These are phyloP conservation scores for Penicillium sp. DNA, from an alignment of 2,329 filamentous ascomycete species.

Conservation along the genomic window DNA sequence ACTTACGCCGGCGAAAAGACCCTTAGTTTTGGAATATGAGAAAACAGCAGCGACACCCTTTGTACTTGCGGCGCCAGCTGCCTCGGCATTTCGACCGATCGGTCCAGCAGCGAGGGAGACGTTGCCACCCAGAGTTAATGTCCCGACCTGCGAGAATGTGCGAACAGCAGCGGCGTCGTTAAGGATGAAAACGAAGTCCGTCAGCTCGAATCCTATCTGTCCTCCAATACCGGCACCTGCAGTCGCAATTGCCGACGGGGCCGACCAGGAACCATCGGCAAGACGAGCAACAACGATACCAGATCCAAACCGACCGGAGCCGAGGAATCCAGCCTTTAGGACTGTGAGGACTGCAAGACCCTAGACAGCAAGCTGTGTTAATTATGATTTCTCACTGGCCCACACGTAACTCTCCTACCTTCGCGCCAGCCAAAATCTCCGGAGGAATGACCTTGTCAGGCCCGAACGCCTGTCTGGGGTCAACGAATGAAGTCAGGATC, in stretches of 20 bases:
- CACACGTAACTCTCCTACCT: slow-evolving; percentile 53
- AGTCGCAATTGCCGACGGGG: slow-evolving; percentile 49
- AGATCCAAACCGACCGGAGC: slow-evolving; percentile 50
- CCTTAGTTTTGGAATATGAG: slow-evolving; percentile 97
- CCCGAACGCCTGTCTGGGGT: slow-evolving; percentile 87
- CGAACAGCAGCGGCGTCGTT: slow-evolving; percentile 87
- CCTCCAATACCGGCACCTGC: slow-evolving; percentile 50
- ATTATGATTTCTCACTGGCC: slow-evolving; percentile 1
- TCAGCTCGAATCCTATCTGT: slow-evolving; percentile 51
- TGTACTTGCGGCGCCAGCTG: slow-evolving; percentile 86
- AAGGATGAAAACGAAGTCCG: slow-evolving; percentile 89
- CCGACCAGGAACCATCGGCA: slow-evolving; percentile 49
- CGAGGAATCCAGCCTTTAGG: slow-evolving; percentile 50
- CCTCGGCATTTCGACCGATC: slow-evolving; percentile 90
- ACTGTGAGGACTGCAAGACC: slow-evolving; percentile 50
- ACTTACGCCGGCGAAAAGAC: slow-evolving; percentile 90
- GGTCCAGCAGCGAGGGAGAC: slow-evolving; percentile 94
- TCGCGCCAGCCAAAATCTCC: slow-evolving; percentile 81
- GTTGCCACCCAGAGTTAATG: slow-evolving; percentile 89
- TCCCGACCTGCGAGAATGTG: slow-evolving; percentile 89
- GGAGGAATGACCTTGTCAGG: slow-evolving; percentile 97
- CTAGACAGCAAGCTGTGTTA: slow-evolving; percentile 28
- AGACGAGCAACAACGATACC: slow-evolving; percentile 50
- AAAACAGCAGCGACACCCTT: slow-evolving; percentile 89
- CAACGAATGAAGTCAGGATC: slow-evolving; percentile 91